phyloP scores from a whole-genome alignment of 176 grass and related monocot species.

The Ensete glaucum region DNA sequence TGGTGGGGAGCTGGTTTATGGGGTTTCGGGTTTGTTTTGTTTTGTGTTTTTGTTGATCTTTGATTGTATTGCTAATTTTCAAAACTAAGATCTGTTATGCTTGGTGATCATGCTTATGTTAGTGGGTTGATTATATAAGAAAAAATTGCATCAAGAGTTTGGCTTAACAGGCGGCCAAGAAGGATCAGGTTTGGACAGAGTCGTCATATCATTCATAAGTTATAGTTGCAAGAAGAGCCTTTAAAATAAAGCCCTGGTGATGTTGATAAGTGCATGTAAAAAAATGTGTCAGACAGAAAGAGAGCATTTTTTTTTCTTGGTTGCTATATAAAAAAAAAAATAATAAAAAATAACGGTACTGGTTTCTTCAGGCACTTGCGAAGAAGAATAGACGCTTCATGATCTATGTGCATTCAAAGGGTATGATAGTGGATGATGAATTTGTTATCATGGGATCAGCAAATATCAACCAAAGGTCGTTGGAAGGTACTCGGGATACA shows the following conservation, averaged over 20 bases:
- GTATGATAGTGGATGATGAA: conserved; percentile 95
- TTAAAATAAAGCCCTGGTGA: not conserved
- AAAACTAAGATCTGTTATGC: too few relatives aligned
- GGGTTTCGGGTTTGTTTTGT: too few relatives aligned
- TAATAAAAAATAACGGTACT: not conserved
- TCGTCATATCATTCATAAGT: not conserved
- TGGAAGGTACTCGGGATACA: conserved; percentile 83
- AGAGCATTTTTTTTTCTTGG: too few relatives aligned
- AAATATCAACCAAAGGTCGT: conserved; percentile 80
- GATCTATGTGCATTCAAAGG: conserved; percentile 95
- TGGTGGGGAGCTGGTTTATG: too few relatives aligned
- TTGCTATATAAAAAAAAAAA: not conserved
- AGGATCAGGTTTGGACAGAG: too few relatives aligned
- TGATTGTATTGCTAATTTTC: not conserved
- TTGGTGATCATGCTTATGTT: not conserved
- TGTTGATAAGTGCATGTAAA: too few relatives aligned
- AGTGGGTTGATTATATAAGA: not conserved
- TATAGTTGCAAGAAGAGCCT: not conserved
- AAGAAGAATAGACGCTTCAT: conserved; percentile 76
- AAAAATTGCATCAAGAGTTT: not conserved
- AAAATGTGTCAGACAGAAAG: not conserved
- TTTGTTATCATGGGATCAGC: conserved; percentile 85
- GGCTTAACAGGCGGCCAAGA: not conserved
- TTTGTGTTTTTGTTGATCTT: too few relatives aligned
- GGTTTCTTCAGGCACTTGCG: conserved; percentile 44